These are phyloP conservation scores for Saussurea involucrata DNA, from an alignment of 129 eudicot genomes.

Conservation along the genomic window DNA sequence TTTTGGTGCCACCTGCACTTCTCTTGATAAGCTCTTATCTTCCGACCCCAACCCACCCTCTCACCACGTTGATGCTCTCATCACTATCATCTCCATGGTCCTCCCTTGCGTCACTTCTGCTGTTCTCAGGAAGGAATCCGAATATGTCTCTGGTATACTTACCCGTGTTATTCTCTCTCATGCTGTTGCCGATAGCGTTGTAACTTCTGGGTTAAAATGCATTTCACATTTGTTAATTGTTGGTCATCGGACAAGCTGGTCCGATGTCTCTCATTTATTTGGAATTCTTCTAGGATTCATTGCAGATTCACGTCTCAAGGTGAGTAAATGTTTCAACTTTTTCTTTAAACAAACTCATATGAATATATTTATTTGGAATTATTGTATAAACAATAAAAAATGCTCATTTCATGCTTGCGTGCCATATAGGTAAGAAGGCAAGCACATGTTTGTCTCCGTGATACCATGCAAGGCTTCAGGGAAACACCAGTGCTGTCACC, in stretches of 20 bases:
- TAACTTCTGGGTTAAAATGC: constrained; percentile 51
- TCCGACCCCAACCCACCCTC: constrained; percentile 34
- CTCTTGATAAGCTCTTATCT: constrained; percentile 53
- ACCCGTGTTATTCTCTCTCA: constrained; percentile 29
- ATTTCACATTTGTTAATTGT: constrained; percentile 40
- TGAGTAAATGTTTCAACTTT: background rate
- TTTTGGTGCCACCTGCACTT: constrained; percentile 74
- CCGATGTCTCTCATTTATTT: constrained; percentile 48
- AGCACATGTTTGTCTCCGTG: constrained; percentile 62
- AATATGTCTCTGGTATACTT: constrained; percentile 43
- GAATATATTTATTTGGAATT: background rate
- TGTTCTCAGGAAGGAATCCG: constrained; percentile 44
- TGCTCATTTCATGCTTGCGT: background rate
- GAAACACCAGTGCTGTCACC: constrained; percentile 48
- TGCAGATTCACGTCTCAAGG: constrained; percentile 67
- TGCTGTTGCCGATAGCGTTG: constrained; percentile 20
- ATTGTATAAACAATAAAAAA: background rate
- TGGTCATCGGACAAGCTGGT: constrained; percentile 50
- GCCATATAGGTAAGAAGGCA: constrained; percentile 65
- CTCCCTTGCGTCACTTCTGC: constrained; percentile 31
- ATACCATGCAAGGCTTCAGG: constrained; percentile 57
- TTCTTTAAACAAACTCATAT: background rate
- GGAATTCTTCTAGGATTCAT: constrained; percentile 44
- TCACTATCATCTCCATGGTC: constrained; percentile 49
- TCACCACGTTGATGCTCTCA: constrained; percentile 52